phyloP scores from a whole-genome alignment of 139 green algal species.

The Marvania coccoides region DNA sequence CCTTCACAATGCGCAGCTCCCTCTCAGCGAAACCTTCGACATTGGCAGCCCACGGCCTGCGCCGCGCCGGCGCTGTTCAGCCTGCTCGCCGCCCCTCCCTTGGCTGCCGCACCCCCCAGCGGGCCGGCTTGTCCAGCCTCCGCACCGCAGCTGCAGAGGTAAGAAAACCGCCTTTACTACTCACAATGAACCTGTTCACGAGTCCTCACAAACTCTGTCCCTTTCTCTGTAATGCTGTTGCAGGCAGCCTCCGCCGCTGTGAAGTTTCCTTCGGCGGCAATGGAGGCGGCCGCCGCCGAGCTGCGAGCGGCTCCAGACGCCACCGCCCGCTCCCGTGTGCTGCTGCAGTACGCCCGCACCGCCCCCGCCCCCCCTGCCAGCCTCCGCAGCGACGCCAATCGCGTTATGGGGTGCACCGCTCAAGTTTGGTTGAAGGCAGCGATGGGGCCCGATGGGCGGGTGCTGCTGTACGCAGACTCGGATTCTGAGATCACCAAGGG shows the following conservation, averaged over 20 bases:
- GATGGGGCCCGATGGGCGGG: constrained; percentile 14
- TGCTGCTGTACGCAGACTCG: constrained; percentile 56
- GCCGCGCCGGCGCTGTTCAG: background rate
- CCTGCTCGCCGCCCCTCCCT: background rate
- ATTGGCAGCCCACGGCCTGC: background rate
- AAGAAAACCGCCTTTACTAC: no score
- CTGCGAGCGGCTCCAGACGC: constrained; percentile 8
- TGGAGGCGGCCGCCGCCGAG: background rate
- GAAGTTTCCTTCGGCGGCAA: background rate
- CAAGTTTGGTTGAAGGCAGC: constrained; percentile 60
- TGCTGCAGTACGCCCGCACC: constrained; percentile 40
- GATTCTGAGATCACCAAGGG: constrained; percentile 74
- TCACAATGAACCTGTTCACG: no score
- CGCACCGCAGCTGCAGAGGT: background rate
- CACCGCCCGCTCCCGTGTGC: constrained; percentile 31
- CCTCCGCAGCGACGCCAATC: constrained; percentile 41
- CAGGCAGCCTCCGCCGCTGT: no score
- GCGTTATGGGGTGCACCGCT: constrained; percentile 90
- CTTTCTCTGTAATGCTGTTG: no score
- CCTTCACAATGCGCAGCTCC: no score
- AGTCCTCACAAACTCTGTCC: no score
- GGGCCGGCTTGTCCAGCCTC: background rate
- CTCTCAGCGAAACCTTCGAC: background rate
- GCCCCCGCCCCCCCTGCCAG: constrained; percentile 33
- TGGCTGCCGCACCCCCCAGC: background rate